Conservation (phyloP, 192 early-diverging fungal species). For the Jimgerdemannia lactiflua region DNA sequence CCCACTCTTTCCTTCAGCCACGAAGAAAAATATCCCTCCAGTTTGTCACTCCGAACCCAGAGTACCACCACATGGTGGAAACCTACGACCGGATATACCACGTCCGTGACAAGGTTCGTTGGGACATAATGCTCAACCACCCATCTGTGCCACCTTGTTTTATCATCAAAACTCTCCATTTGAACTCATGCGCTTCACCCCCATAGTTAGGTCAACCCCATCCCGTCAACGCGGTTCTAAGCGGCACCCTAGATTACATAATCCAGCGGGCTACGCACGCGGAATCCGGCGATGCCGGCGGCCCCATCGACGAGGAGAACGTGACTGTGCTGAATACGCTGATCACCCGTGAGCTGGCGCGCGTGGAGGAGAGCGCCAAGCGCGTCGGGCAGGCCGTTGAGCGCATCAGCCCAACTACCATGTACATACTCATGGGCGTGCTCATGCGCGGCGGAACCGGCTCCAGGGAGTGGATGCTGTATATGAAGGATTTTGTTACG, state of each 20-base stretch:
- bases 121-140: background rate
- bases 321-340: background rate
- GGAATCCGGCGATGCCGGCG: background rate
- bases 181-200: background rate
- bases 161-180: background rate
- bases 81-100: background rate
- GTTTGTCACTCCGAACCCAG: background rate
- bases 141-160: background rate
- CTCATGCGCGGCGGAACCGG: background rate
- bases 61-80: background rate
- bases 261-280: background rate
- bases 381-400: background rate
- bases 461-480: background rate
- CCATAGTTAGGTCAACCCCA: background rate
- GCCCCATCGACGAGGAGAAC: background rate
- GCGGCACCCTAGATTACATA: background rate
- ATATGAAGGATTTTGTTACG: background rate
- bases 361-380: background rate
- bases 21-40: background rate
- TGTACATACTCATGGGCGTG: background rate
- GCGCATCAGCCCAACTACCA: background rate
- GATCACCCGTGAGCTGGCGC: background rate
- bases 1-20: background rate
- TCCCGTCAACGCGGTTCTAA: background rate
- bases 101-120: background rate